These are phyloP conservation scores for Exsudoporus frostii DNA, from an alignment of 768 basidiomycete species.

Conservation along the genomic window DNA sequence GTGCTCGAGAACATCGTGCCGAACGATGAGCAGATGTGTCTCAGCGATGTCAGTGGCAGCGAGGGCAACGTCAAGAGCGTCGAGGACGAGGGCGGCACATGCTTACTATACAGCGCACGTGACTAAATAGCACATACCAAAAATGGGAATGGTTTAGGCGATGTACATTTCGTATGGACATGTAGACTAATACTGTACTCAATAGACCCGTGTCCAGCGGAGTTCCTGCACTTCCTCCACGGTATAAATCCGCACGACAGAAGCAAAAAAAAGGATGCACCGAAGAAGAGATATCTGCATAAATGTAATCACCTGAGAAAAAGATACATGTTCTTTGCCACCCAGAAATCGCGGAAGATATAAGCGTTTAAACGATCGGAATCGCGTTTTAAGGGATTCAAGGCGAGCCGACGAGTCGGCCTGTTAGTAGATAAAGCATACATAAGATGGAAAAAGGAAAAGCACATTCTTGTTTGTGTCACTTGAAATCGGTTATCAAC, in stretches of 20 bases:
- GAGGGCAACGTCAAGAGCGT: background rate
- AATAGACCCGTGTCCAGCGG: constrained; percentile 15
- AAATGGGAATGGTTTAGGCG: background rate
- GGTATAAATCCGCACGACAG: constrained; percentile 8
- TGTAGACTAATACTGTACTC: background rate
- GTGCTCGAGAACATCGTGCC: constrained; percentile 25
- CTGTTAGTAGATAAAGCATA: constrained; percentile 22
- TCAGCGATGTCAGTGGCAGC: constrained; percentile 7
- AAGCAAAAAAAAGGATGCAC: constrained; percentile 5
- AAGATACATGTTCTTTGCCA: constrained; percentile 5
- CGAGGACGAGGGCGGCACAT: background rate
- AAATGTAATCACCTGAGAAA: constrained; percentile 7
- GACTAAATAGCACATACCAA: background rate
- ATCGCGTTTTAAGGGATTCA: constrained; percentile 15
- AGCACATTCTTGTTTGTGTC: background rate
- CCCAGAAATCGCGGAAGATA: constrained; percentile 18
- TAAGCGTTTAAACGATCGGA: constrained; percentile 14
- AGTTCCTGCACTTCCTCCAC: constrained; percentile 1
- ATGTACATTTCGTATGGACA: constrained; percentile 4
- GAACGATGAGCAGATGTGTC: constrained; percentile 10
- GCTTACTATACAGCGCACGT: constrained; percentile 6
- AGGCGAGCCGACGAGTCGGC: constrained; percentile 1
- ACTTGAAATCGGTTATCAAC: constrained; percentile 10
- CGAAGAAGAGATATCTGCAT: constrained; percentile 11
- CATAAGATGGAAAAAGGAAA: background rate